Evolutionary conservation across 2,329 filamentous ascomycete species (phyloP).

Genomic region (Phialophora chinensis): DNA sequence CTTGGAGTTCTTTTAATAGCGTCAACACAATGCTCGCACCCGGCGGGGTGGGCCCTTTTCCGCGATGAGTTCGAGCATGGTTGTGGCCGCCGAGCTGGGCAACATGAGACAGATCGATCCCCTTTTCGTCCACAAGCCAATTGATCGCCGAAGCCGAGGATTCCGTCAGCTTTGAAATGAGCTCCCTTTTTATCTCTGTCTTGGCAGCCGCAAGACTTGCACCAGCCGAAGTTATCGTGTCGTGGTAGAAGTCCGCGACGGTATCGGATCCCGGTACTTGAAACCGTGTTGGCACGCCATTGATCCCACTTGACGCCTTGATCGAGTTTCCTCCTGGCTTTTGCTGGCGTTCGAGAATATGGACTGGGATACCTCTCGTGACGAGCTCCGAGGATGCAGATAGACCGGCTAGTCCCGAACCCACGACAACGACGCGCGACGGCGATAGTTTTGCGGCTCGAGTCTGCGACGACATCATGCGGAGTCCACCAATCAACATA

Average conservation of each 20-base stretch:
- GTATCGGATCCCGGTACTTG: conserved; percentile 48
- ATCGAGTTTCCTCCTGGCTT: conserved; percentile 70
- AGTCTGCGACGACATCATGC: conserved; percentile 13
- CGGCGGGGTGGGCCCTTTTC: conserved; percentile 61
- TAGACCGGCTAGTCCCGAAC: conserved; percentile 68
- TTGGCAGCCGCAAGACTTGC: conserved; percentile 34
- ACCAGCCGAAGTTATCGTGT: conserved; percentile 65
- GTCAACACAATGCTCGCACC: conserved; percentile 64
- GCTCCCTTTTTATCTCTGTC: conserved; percentile 25
- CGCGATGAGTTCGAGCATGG: conserved; percentile 63
- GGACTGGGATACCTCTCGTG: conserved; percentile 58
- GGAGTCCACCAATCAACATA: conserved; percentile 14
- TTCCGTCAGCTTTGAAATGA: conserved; percentile 55
- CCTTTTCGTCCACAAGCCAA: conserved; percentile 64
- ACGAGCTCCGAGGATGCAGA: conserved; percentile 65
- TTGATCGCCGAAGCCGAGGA: conserved; percentile 58
- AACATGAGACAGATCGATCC: conserved; percentile 64
- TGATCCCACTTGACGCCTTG: conserved; percentile 71
- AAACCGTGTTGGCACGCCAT: conserved; percentile 65
- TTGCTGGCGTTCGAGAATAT: conserved; percentile 63
- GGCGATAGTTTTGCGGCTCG: neutral
- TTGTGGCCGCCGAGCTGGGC: conserved; percentile 66
- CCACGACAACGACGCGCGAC: conserved; percentile 62
- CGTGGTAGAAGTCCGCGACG: conserved; percentile 55
- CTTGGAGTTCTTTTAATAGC: conserved; percentile 59